These are phyloP conservation scores for Cadophora gregata DNA, from an alignment of 2,329 filamentous ascomycete species.

Conservation along the genomic window DNA sequence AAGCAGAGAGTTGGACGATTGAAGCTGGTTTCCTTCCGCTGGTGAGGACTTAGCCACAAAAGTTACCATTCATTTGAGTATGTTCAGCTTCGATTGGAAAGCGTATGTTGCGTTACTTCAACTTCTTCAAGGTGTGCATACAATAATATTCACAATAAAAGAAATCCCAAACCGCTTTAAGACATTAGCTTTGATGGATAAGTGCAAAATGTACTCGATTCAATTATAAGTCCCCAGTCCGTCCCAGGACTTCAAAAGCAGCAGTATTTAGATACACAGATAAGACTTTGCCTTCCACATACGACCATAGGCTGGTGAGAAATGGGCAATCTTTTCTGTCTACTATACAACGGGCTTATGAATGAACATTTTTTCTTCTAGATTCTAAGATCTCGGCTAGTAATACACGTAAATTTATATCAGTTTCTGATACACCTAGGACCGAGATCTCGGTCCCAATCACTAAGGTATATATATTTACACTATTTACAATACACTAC, in stretches of 20 bases:
- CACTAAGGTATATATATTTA: conserved; percentile 6
- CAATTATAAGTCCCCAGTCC: not conserved
- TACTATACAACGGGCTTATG: conserved; percentile 5
- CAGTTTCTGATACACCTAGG: not conserved
- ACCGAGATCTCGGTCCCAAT: not conserved
- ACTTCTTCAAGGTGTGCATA: not conserved
- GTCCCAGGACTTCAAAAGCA: no score
- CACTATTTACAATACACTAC: not conserved
- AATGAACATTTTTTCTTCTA: conserved; percentile 6
- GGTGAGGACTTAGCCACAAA: not conserved
- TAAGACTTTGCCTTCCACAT: no score
- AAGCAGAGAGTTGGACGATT: conserved; percentile 10
- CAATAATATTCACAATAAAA: not conserved
- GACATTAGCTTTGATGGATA: no score
- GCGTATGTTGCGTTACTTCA: not conserved
- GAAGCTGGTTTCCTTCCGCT: conserved; percentile 2
- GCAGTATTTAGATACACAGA: no score
- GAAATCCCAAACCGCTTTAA: no score
- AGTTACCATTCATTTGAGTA: not conserved
- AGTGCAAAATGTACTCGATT: no score
- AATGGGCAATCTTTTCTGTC: no score
- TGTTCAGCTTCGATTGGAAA: not conserved
- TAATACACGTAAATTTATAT: not conserved
- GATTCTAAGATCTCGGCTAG: not conserved
- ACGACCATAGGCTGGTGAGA: no score